Evolutionary conservation across 345 rosid species (phyloP), one percentile per base, ranked within the genome.

Genomic region (Firmiana major): DNA sequence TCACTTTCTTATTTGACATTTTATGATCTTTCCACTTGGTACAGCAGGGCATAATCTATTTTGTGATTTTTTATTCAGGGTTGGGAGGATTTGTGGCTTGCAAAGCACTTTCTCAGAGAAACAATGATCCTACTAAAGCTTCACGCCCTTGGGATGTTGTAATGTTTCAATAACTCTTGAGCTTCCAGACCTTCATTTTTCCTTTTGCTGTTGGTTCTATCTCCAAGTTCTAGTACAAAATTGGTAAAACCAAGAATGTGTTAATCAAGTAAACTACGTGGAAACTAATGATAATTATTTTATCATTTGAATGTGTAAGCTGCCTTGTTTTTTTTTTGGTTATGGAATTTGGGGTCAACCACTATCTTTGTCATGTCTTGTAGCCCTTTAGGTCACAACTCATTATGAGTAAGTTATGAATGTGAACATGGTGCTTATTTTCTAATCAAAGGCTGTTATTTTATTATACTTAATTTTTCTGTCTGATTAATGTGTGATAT

Each of bases 61-160:
- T 57, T 79, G 64, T 80, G 26, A 73, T 79, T 77, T 22, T 77
- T 80, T 63, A 49, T 81, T 79, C 90, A 94, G 98, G 99, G 22
- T 80, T 95, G 87, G 99, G 97, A 90, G 99, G 99, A 75, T 95
- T 94, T 77, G 90, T 91, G 68, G 98, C 98, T 69, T 90, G 94
- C 84, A 82, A 90, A 63, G 97, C 98, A 78, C 97, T 94, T 75
- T 93, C 98, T 6, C 88, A 93, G 81, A 88, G 95, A 88, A 94
- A 94, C 51, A 80, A 78, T 70, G 94, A 94, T 82, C 98, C 98
- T 6, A 77, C 97, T 77, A 94, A 83, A 90, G 98, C 98, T 85
- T 94, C 98, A 70, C 91, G 98, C 63, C 98, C 98, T 77, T 94
- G 98, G 98, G 97, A 94, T 88, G 85, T 67, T 65, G 98, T 94